Evolutionary conservation across 73 alveolate genomes (phyloP).

Genomic region (Durusdinium trenchii): DNA sequence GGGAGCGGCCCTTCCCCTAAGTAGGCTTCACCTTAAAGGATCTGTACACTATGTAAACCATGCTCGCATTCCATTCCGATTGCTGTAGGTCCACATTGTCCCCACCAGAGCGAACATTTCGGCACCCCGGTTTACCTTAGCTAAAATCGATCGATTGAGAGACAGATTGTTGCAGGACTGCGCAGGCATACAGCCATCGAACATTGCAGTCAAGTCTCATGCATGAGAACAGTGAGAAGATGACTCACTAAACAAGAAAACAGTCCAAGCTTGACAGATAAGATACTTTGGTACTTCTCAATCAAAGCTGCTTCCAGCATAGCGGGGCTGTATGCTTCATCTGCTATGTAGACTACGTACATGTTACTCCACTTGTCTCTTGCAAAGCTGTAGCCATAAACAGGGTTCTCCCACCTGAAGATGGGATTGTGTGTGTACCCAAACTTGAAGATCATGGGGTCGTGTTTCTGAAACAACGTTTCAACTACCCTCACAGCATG

Average conservation of each 20-base stretch:
- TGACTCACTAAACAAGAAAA: neutral
- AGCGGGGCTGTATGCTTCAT: neutral
- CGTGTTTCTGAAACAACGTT: neutral
- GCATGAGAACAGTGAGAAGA: neutral
- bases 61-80: constrained; percentile 23
- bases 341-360: neutral
- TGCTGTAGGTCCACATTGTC: neutral
- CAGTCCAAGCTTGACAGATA: no score
- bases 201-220: neutral
- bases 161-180: no score
- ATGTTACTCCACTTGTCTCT: constrained; percentile 11
- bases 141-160: neutral
- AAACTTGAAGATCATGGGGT: neutral
- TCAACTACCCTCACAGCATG: constrained; percentile 1
- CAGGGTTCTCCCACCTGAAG: constrained; percentile 1
- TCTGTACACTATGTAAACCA: constrained; percentile 37
- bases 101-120: constrained; percentile 7
- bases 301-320: constrained; percentile 35
- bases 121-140: neutral
- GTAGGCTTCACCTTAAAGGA: neutral
- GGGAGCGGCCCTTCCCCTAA: neutral
- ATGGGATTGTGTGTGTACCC: constrained; percentile 29
- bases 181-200: neutral
- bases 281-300: neutral
- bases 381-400: neutral